phyloP scores from a whole-genome alignment of 768 basidiomycete genomes.

The Boletus insuetus region DNA sequence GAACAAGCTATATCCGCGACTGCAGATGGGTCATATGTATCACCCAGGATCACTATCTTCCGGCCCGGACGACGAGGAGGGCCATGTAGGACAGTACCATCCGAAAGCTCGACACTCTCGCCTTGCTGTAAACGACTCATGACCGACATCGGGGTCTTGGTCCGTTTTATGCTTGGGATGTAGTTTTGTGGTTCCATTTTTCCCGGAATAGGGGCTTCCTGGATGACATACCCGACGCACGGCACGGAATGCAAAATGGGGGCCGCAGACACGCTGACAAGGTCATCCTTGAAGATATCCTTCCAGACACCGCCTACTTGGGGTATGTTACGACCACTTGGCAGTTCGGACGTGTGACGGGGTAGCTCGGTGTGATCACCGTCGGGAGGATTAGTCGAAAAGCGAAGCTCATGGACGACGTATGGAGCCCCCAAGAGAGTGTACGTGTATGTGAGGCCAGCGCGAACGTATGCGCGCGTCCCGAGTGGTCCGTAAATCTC shows the following conservation, averaged over 20 bases:
- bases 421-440: constrained; percentile 65
- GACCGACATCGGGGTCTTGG: constrained; percentile 63
- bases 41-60: constrained; percentile 80
- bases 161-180: constrained; percentile 65
- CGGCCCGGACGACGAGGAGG: constrained; percentile 65
- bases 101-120: constrained; percentile 57
- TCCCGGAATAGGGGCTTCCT: constrained; percentile 70
- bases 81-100: constrained; percentile 70
- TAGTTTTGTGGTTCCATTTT: constrained; percentile 71
- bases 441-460: constrained; percentile 63
- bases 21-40: constrained; percentile 77
- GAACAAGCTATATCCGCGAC: constrained; percentile 58
- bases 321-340: constrained; percentile 59
- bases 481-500: constrained; percentile 88
- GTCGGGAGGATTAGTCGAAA: constrained; percentile 52
- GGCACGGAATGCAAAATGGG: constrained; percentile 80
- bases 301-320: constrained; percentile 62
- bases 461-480: constrained; percentile 77
- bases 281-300: constrained; percentile 55
- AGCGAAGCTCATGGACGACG: constrained; percentile 80
- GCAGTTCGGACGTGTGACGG: constrained; percentile 52
- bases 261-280: constrained; percentile 67
- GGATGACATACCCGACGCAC: constrained; percentile 76
- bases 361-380: constrained; percentile 50
- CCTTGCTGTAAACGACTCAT: constrained; percentile 69